These are phyloP conservation scores for Leptographium wingfieldii DNA, from an alignment of 2,329 filamentous ascomycete genomes.

Conservation along the genomic window DNA sequence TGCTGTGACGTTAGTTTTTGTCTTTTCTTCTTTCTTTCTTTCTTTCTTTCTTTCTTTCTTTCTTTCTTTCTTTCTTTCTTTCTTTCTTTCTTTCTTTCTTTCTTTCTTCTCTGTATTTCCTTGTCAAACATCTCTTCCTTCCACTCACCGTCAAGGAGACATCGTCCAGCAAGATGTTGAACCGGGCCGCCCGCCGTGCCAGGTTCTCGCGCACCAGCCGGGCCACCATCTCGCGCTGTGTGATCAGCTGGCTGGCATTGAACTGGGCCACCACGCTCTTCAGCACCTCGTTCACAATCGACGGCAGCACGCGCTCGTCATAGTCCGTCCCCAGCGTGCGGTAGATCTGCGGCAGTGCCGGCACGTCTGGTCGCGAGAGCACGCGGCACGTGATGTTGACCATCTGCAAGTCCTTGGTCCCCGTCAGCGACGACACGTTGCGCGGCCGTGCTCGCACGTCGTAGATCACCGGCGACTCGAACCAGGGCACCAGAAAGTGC, in stretches of 20 bases:
- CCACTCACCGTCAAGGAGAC: constrained; percentile 78
- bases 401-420: constrained; percentile 99
- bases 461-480: constrained; percentile 93
- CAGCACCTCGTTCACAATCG: constrained; percentile 95
- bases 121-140: not conserved
- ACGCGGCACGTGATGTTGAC: constrained; percentile 99
- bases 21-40: not conserved
- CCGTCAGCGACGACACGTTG: constrained; percentile 91
- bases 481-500: constrained; percentile 88
- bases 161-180: constrained; percentile 96
- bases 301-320: constrained; percentile 90
- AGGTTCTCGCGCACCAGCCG: constrained; percentile 86
- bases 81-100: not conserved
- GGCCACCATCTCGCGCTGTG: constrained; percentile 94
- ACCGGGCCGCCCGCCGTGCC: constrained; percentile 77
- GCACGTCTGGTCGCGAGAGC: constrained; percentile 76
- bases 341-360: constrained; percentile 92
- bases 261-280: constrained; percentile 99
- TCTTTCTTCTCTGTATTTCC: not conserved
- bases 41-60: too few relatives aligned
- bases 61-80: too few relatives aligned
- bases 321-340: constrained; percentile 88
- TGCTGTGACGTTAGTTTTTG: constrained; percentile 31
- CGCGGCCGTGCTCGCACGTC: constrained; percentile 96
- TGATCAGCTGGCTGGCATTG: constrained; percentile 96